A percentile compares a stretch with the other conserved stretches of the same genome.
Evolutionary conservation across 331 rosid species (phyloP).

Genomic region (Pyracantha coccinea): DNA sequence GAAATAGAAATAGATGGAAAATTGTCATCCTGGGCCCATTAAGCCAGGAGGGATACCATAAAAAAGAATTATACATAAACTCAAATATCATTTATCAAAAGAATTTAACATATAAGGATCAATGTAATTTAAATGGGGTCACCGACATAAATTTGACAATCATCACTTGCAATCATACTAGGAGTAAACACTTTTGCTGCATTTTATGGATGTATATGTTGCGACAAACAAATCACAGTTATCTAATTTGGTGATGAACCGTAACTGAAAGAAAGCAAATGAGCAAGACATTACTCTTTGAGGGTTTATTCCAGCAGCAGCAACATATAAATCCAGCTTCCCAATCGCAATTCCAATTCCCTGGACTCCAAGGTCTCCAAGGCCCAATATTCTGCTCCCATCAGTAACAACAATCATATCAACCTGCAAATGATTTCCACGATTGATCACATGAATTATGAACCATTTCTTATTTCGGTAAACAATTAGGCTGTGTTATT

Average conservation of each 20-base stretch:
- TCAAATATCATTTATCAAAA: too few relatives aligned
- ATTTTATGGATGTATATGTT: background rate
- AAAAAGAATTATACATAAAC: too few relatives aligned
- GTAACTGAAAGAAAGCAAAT: background rate
- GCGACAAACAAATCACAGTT: background rate
- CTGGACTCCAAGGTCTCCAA: conserved; percentile 99
- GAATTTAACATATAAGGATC: too few relatives aligned
- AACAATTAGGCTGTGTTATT: background rate
- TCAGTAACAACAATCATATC: conserved; percentile 99
- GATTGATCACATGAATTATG: background rate
- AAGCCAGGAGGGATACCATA: too few relatives aligned
- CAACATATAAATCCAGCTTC: conserved; percentile 94
- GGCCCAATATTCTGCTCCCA: conserved; percentile 98
- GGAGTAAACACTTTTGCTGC: background rate
- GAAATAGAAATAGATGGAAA: background rate
- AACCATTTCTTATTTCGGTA: too few relatives aligned
- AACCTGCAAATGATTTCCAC: conserved; percentile 49
- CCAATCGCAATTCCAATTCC: conserved; percentile 96
- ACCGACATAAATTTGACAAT: background rate
- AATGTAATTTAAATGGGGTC: background rate
- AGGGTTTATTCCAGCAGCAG: conserved; percentile 99
- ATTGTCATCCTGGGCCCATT: too few relatives aligned
- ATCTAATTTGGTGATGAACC: background rate
- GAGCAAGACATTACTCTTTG: conserved; percentile 60
- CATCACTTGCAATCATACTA: background rate